phyloP scores from a whole-genome alignment of 768 basidiomycete genomes.

The Calocybe gangraenosa region DNA sequence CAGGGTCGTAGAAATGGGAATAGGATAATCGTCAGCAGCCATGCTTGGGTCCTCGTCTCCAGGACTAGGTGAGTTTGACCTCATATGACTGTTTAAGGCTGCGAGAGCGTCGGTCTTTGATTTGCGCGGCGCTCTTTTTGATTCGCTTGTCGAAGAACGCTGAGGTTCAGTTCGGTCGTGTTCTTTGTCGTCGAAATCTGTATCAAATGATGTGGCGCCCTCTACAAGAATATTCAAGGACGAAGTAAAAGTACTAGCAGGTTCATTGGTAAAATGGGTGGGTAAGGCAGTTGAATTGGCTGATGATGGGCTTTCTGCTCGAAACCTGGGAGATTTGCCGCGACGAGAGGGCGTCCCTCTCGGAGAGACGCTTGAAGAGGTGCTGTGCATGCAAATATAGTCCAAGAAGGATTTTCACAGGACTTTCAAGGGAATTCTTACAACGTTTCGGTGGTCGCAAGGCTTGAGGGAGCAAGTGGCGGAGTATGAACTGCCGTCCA shows the following conservation, averaged over 20 bases:
- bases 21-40: constrained; percentile 50
- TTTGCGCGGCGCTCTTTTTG: constrained; percentile 78
- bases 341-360: constrained; percentile 61
- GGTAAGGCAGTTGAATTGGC: constrained; percentile 40
- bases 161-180: constrained; percentile 36
- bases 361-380: constrained; percentile 40
- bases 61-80: constrained; percentile 48
- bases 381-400: constrained; percentile 39
- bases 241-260: constrained; percentile 52
- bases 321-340: constrained; percentile 57
- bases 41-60: constrained; percentile 49
- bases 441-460: constrained; percentile 37
- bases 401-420: constrained; percentile 31
- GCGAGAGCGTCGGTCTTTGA: constrained; percentile 86
- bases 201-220: constrained; percentile 63
- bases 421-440: constrained; percentile 29
- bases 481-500: constrained; percentile 38
- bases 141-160: constrained; percentile 35
- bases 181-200: constrained; percentile 25
- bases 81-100: constrained; percentile 66
- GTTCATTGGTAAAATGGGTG: constrained; percentile 48
- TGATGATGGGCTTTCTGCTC: constrained; percentile 42
- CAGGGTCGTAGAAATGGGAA: constrained; percentile 57
- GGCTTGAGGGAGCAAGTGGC: constrained; percentile 37
- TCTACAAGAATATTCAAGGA: constrained; percentile 77